A percentile compares a stretch with the other conserved stretches of the same genome.
phyloP scores from a whole-genome alignment of 331 rosid species.

The Erythrophleum ivorense region DNA sequence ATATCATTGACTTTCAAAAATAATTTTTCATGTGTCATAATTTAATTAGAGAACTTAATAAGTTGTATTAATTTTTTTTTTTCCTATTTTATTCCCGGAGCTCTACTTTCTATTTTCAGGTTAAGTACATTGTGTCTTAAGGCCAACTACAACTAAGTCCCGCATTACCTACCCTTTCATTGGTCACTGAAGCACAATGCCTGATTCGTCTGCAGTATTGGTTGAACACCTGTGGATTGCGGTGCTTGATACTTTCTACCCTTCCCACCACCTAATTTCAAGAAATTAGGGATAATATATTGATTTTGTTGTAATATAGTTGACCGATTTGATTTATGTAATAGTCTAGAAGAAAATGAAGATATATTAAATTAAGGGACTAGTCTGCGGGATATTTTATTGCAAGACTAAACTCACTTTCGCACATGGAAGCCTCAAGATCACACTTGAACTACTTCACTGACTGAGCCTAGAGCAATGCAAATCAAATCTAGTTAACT shows the following conservation, averaged over 20 bases:
- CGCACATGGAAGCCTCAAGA: not conserved
- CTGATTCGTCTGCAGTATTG: slow-evolving; percentile 26
- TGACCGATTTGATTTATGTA: slow-evolving; percentile 18
- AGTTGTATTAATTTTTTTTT: not conserved
- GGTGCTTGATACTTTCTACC: slow-evolving; percentile 32
- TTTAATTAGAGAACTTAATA: not conserved
- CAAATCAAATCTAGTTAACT: not conserved
- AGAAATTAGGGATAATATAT: slow-evolving; percentile 30
- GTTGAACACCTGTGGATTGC: slow-evolving; percentile 29
- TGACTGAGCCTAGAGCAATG: not conserved
- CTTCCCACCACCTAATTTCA: slow-evolving; percentile 31
- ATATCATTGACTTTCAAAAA: not conserved
- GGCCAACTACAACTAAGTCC: slow-evolving; percentile 45
- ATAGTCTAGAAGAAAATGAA: not conserved
- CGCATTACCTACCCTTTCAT: slow-evolving; percentile 29
- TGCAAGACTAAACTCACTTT: not conserved
- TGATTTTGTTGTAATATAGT: not conserved
- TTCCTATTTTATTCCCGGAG: not conserved
- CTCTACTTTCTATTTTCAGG: slow-evolving; percentile 10
- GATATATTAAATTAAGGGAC: not conserved
- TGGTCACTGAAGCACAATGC: slow-evolving; percentile 34
- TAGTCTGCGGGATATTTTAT: not conserved
- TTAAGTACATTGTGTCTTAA: not conserved
- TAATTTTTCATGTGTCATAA: not conserved
- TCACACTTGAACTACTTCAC: not conserved